phyloP scores from a whole-genome alignment of 768 basidiomycete genomes.

The Antrodiella citrinella region DNA sequence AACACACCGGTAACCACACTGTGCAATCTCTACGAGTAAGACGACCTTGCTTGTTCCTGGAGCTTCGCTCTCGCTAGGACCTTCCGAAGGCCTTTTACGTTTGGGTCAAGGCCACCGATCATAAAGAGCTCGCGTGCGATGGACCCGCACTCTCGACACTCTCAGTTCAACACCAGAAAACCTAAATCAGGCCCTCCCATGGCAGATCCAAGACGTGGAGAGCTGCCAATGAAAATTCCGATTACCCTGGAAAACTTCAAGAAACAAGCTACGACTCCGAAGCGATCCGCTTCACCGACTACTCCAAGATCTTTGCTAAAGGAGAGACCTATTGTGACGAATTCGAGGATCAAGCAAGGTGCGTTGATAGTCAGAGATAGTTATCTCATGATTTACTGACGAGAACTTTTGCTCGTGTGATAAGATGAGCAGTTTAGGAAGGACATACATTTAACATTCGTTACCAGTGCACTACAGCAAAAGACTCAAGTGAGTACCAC shows the following conservation, averaged over 20 bases:
- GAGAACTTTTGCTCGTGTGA: not conserved
- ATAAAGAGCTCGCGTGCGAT: conserved; percentile 28
- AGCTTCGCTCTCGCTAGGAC: too few species aligned
- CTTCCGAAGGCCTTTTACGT: too few species aligned
- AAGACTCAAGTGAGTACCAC: conserved; percentile 51
- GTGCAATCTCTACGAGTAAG: too few species aligned
- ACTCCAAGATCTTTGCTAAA: conserved; percentile 16
- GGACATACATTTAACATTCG: conserved; percentile 79
- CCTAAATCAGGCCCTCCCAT: conserved; percentile 59
- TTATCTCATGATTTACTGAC: not conserved
- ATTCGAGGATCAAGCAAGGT: conserved; percentile 63
- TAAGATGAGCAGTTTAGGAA: conserved; percentile 63
- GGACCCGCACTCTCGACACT: conserved; percentile 72
- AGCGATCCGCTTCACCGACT: conserved; percentile 17
- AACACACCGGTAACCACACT: too few species aligned
- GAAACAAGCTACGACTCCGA: conserved; percentile 26
- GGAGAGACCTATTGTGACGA: conserved; percentile 64
- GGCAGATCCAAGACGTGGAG: conserved; percentile 37
- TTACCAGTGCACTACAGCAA: conserved; percentile 73
- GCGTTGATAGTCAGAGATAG: conserved; percentile 1
- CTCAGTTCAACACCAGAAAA: conserved; percentile 66
- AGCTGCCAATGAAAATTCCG: conserved; percentile 26
- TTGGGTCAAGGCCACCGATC: too few species aligned
- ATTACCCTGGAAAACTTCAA: conserved; percentile 36
- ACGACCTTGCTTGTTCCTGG: too few species aligned